Percentiles rank a stretch among this genome's conserved stretches.
phyloP scores from a whole-genome alignment of 2,329 filamentous ascomycete genomes.

The Xylariaceae sp. region DNA sequence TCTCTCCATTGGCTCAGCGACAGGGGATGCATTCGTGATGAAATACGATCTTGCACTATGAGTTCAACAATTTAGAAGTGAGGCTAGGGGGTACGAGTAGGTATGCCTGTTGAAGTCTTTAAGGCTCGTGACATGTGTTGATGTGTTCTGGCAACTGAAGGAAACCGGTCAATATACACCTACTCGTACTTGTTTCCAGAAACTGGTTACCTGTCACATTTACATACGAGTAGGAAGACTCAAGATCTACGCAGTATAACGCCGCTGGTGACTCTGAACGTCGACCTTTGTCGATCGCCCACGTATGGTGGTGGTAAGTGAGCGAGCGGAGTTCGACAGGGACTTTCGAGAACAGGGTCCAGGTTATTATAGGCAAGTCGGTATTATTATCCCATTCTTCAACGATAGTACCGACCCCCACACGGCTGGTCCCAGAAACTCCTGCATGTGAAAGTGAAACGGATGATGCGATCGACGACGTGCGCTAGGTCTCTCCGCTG shows the following conservation, averaged over 20 bases:
- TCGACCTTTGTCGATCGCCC: not conserved
- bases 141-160: not conserved
- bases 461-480: slow-evolving; percentile 1
- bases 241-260: not conserved
- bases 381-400: not conserved
- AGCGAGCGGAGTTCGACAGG: too few relatives aligned
- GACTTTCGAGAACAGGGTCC: not conserved
- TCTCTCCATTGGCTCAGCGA: not conserved
- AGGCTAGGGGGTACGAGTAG: not conserved
- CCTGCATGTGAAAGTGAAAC: not conserved
- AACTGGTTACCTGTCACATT: too few relatives aligned
- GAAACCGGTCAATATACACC: not conserved
- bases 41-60: not conserved
- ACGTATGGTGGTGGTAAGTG: not conserved
- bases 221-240: too few relatives aligned
- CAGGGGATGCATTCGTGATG: not conserved
- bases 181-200: too few relatives aligned
- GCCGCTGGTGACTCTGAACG: not conserved
- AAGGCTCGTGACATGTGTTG: not conserved
- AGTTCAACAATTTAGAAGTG: not conserved
- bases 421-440: not conserved
- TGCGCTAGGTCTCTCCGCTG: not conserved
- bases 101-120: not conserved
- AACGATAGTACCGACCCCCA: not conserved
- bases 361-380: not conserved